A percentile compares a stretch with the other conserved stretches of the same genome.
Conservation (phyloP, 805 yeast genomes). For the Kuraishia ogatae region DNA sequence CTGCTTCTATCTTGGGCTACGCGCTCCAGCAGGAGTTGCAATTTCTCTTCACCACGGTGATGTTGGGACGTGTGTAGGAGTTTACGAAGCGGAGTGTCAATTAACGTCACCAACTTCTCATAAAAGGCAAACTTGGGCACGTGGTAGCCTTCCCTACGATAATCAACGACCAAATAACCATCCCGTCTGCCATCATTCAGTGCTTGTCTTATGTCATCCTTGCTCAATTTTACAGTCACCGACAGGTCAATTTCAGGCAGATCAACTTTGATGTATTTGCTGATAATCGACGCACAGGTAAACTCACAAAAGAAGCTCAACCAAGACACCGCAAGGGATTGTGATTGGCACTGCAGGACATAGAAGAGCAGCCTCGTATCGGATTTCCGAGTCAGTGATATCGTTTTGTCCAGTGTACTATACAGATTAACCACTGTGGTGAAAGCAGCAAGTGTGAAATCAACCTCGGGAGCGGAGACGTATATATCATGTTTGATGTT, state of each 20-base stretch:
- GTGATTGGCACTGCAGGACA: conserved; percentile 47
- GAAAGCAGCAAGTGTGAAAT: conserved; percentile 4
- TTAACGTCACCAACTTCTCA: neutral
- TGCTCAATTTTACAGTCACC: conserved; percentile 40
- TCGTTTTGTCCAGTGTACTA: conserved; percentile 62
- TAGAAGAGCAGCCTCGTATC: conserved; percentile 19
- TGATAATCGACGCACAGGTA: conserved; percentile 26
- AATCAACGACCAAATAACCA: conserved; percentile 15
- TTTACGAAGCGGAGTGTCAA: neutral
- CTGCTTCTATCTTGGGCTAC: neutral
- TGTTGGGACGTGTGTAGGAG: neutral
- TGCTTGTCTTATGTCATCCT: conserved; percentile 9
- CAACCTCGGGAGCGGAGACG: conserved; percentile 2
- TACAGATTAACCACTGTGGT: conserved; percentile 39
- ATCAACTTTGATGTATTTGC: conserved; percentile 12
- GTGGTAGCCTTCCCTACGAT: neutral
- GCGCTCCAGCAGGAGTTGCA: neutral
- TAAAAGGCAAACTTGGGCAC: neutral
- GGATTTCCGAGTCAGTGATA: conserved; percentile 34
- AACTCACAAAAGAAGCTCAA: conserved; percentile 43
- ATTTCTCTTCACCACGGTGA: neutral
- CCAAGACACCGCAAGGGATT: conserved; percentile 54
- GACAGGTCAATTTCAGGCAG: conserved; percentile 34
- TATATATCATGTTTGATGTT: conserved; percentile 24
- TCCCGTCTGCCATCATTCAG: conserved; percentile 14